These are phyloP conservation scores for Serendipita sp. DNA, from an alignment of 768 basidiomycete genomes.

Conservation along the genomic window DNA sequence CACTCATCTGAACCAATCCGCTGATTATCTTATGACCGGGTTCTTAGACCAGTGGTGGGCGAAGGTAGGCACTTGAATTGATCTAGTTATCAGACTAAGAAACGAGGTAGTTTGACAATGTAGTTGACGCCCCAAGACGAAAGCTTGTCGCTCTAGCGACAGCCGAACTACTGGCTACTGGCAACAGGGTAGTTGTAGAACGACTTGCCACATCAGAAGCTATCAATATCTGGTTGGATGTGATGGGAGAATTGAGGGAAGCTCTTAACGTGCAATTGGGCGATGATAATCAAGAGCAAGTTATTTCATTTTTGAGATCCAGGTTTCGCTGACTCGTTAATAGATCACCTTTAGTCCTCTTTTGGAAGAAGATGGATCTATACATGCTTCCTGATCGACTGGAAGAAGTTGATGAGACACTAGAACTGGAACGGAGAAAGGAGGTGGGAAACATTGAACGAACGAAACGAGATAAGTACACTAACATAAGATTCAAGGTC, in stretches of 20 bases:
- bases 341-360: constrained; percentile 34
- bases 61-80: constrained; percentile 31
- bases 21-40: constrained; percentile 43
- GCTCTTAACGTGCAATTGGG: constrained; percentile 24
- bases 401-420: constrained; percentile 48
- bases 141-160: constrained; percentile 76
- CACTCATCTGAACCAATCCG: constrained; percentile 25
- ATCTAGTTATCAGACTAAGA: constrained; percentile 6
- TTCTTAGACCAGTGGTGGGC: constrained; percentile 73
- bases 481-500: constrained; percentile 28
- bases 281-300: constrained; percentile 25
- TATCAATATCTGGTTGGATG: constrained; percentile 78
- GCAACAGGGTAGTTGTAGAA: constrained; percentile 51
- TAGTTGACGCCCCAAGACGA: constrained; percentile 71
- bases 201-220: constrained; percentile 52
- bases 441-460: constrained; percentile 28
- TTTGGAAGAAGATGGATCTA: constrained; percentile 49
- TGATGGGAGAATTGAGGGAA: constrained; percentile 75
- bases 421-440: constrained; percentile 63
- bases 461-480: neutral
- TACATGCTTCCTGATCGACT: constrained; percentile 40
- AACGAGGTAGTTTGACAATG: constrained; percentile 60
- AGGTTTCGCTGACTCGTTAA: constrained; percentile 14
- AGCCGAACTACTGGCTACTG: constrained; percentile 60
- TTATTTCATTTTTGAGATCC: constrained; percentile 11